phyloP scores from a whole-genome alignment of 2,329 filamentous ascomycete genomes.

The Mycosphaerella arachidis region DNA sequence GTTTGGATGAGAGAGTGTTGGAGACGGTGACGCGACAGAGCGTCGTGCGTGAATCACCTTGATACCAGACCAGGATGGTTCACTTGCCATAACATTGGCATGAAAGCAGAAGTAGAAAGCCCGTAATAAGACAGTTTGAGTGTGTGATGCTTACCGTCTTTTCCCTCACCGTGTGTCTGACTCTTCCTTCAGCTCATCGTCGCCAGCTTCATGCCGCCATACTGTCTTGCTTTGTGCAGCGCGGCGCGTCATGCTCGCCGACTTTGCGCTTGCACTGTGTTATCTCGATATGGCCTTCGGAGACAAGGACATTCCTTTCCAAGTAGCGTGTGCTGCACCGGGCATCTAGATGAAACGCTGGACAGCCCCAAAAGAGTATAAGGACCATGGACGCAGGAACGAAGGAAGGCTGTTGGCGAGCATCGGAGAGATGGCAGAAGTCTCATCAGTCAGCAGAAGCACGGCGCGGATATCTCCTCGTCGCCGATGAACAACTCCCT shows the following conservation, averaged over 20 bases:
- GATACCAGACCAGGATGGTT: not conserved
- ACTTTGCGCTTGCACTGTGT: not conserved
- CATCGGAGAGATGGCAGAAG: not conserved
- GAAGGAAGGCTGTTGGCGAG: not conserved
- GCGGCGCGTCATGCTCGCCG: not conserved
- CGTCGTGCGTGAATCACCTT: not conserved
- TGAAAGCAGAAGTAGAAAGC: conserved; percentile 2
- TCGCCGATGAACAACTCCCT: not conserved
- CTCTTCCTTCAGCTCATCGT: not conserved
- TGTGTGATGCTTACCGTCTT: not conserved
- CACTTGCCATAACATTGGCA: not conserved
- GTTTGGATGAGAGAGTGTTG: not conserved
- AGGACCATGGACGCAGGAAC: not conserved
- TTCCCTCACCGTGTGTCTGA: not conserved
- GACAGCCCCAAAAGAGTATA: not conserved
- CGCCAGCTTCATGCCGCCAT: not conserved
- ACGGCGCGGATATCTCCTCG: not conserved
- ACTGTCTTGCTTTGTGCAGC: not conserved
- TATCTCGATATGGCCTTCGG: not conserved
- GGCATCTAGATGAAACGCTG: not conserved
- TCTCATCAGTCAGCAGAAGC: not conserved
- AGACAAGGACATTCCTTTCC: not conserved
- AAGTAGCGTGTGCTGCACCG: not conserved
- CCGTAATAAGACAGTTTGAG: not conserved
- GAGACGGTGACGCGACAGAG: not conserved